Evolutionary conservation across 2,329 filamentous ascomycete genomes (phyloP).

Genomic region (Arthrobotrys sphaeroides): DNA sequence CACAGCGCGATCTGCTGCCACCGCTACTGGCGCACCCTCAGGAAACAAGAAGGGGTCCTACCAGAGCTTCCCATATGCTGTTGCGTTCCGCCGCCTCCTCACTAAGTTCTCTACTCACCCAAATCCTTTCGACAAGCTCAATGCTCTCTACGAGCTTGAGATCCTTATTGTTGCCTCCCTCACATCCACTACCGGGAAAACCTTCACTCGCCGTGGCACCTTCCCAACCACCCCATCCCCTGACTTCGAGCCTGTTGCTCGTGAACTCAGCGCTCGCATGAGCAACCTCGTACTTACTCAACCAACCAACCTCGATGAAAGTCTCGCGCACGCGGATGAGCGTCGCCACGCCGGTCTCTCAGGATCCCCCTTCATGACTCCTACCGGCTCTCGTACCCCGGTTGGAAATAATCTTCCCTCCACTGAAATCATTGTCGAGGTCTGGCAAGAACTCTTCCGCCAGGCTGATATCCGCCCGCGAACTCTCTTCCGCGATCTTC

Average conservation of each 20-base stretch:
- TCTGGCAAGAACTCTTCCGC: constrained; percentile 74
- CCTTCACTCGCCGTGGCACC: constrained; percentile 59
- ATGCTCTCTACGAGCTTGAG: constrained; percentile 82
- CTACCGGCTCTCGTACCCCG: constrained; percentile 56
- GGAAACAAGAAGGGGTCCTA: constrained; percentile 62
- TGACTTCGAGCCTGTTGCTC: constrained; percentile 63
- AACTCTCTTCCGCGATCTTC: constrained; percentile 81
- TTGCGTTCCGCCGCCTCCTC: constrained; percentile 80
- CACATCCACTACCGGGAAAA: constrained; percentile 67
- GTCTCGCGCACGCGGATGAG: constrained; percentile 75
- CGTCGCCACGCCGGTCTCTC: constrained; percentile 66
- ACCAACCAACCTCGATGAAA: constrained; percentile 69
- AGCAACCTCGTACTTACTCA: constrained; percentile 62
- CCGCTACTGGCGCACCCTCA: constrained; percentile 59
- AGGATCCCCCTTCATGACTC: constrained; percentile 58
- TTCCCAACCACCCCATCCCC: constrained; percentile 62
- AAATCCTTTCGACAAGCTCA: constrained; percentile 86
- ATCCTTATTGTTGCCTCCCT: constrained; percentile 81
- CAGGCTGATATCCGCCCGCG: constrained; percentile 76
- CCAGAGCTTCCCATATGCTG: constrained; percentile 75
- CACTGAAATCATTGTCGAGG: constrained; percentile 72
- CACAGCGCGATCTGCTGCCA: constrained; percentile 62
- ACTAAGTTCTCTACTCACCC: constrained; percentile 88
- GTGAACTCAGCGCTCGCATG: constrained; percentile 63
- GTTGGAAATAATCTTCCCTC: constrained; percentile 61